Conservation (phyloP, 257 asterid species). For the Capsicum chinense region DNA sequence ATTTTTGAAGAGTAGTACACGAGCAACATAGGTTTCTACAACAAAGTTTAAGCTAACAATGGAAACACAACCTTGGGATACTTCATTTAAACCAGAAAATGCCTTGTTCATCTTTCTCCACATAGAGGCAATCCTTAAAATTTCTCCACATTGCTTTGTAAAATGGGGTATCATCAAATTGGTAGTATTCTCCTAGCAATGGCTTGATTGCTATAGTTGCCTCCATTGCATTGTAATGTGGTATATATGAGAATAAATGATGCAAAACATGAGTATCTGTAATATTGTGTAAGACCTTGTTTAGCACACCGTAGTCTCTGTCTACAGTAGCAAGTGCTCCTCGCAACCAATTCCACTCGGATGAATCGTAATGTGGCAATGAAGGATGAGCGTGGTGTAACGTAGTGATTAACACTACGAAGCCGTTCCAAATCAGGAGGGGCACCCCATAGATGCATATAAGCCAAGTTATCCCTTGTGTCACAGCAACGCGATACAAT, state of each 20-base stretch:
- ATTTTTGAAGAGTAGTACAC: too few species aligned
- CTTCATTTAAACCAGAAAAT: slow-evolving; percentile 27
- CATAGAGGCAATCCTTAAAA: slow-evolving; percentile 24
- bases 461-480: slow-evolving; percentile 29
- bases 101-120: slow-evolving; percentile 31
- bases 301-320: slow-evolving; percentile 29
- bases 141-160: slow-evolving; percentile 32
- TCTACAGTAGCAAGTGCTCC: slow-evolving; percentile 31
- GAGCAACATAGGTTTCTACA: too few species aligned
- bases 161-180: slow-evolving; percentile 29
- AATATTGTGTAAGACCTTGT: slow-evolving; percentile 27
- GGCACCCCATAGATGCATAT: slow-evolving; percentile 29
- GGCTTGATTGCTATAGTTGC: slow-evolving; percentile 34
- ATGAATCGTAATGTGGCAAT: slow-evolving; percentile 32
- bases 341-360: slow-evolving; percentile 24
- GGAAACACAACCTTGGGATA: too few species aligned
- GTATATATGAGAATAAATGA: slow-evolving; percentile 27
- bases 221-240: slow-evolving; percentile 34
- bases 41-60: too few species aligned
- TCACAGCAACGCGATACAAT: neutral
- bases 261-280: slow-evolving; percentile 30
- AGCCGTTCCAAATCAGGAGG: slow-evolving; percentile 12
- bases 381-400: slow-evolving; percentile 26
- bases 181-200: slow-evolving; percentile 21
- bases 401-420: slow-evolving; percentile 25